These are phyloP conservation scores for Eucalyptus caleyi DNA, from an alignment of 345 rosid genomes.

Conservation along the genomic window DNA sequence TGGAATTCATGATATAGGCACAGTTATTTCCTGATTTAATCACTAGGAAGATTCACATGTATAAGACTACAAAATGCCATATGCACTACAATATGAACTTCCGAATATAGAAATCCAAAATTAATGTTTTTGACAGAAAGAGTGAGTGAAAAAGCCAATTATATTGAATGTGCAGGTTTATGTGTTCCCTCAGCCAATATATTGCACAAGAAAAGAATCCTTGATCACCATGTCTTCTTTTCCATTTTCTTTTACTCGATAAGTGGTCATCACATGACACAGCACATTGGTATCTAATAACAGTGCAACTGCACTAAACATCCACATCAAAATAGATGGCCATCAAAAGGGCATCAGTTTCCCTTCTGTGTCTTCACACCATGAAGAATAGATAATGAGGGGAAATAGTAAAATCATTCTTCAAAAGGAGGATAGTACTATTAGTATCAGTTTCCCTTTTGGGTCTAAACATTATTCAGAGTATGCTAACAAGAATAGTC, in stretches of 20 bases:
- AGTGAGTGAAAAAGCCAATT: background rate
- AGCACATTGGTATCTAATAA: background rate
- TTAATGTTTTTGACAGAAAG: background rate
- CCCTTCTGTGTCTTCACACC: background rate
- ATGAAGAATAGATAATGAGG: background rate
- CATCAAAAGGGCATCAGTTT: background rate
- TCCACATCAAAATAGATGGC: background rate
- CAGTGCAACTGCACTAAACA: background rate
- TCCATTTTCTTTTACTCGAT: background rate
- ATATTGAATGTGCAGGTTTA: background rate
- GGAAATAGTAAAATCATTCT: background rate
- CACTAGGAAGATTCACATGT: background rate
- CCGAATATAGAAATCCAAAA: background rate
- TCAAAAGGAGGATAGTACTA: background rate
- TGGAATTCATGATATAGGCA: conserved; percentile 4
- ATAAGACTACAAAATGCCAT: background rate
- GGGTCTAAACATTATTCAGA: background rate
- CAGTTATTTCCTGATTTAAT: background rate
- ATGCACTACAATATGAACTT: background rate
- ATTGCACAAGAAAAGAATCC: background rate
- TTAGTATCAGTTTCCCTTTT: background rate
- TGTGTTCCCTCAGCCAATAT: background rate
- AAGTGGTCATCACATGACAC: background rate
- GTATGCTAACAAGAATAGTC: background rate
- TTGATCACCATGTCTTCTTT: background rate